A percentile compares a stretch with the other conserved stretches of the same genome.
These are phyloP conservation scores for Phaeosphaeria sp. DNA, from an alignment of 2,329 filamentous ascomycete genomes.

Conservation along the genomic window DNA sequence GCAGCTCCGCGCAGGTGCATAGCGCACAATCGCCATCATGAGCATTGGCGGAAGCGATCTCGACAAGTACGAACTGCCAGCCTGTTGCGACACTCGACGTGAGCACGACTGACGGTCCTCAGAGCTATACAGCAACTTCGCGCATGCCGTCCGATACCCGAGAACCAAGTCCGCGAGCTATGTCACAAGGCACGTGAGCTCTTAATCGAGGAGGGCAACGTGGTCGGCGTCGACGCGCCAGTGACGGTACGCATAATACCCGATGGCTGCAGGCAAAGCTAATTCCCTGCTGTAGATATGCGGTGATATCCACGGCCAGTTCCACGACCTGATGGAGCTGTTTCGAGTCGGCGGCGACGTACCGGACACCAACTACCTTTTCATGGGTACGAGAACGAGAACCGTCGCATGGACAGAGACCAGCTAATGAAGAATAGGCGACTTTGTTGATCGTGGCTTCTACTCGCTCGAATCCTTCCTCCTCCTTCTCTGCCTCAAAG, in stretches of 20 bases:
- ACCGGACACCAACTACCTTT: slow-evolving; percentile 94
- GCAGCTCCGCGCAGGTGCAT: slow-evolving; percentile 19
- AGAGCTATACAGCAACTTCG: slow-evolving; percentile 96
- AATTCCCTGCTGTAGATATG: slow-evolving; percentile 55
- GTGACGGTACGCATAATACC: slow-evolving; percentile 71
- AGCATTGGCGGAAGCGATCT: slow-evolving; percentile 80
- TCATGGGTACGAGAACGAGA: slow-evolving; percentile 72
- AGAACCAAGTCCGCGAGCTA: slow-evolving; percentile 92
- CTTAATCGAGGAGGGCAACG: slow-evolving; percentile 96
- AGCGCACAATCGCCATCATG: slow-evolving; percentile 29
- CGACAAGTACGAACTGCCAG: slow-evolving; percentile 71
- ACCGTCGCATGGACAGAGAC: not conserved
- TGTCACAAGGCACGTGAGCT: slow-evolving; percentile 97
- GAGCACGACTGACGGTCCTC: slow-evolving; percentile 18
- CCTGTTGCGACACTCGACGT: slow-evolving; percentile 11
- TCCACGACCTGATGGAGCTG: slow-evolving; percentile 95
- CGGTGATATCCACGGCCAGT: slow-evolving; percentile 95
- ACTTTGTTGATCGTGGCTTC: slow-evolving; percentile 97
- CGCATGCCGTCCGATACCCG: slow-evolving; percentile 94
- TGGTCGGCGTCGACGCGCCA: slow-evolving; percentile 91
- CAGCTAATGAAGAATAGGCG: slow-evolving; percentile 62
- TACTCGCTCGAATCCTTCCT: slow-evolving; percentile 98
- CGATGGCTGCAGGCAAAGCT: slow-evolving; percentile 7
- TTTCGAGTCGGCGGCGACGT: slow-evolving; percentile 93
- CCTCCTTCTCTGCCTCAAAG: slow-evolving; percentile 93